phyloP scores from a whole-genome alignment of 176 grass and related monocot species.

The Poa annua region DNA sequence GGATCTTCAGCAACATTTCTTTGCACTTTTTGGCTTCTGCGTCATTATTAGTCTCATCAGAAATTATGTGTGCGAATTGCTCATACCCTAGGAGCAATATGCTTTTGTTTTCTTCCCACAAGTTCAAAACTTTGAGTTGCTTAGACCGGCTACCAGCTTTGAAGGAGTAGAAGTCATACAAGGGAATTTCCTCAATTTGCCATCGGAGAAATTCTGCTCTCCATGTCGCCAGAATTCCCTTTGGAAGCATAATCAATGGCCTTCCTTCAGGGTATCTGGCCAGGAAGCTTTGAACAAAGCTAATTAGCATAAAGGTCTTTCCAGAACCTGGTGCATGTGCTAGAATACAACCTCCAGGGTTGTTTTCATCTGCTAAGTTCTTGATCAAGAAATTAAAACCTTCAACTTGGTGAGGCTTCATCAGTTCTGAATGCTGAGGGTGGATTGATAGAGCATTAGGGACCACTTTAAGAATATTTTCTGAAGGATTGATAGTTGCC shows the following conservation, averaged over 20 bases:
- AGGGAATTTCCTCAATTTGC: constrained; percentile 70
- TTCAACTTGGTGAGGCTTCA: constrained; percentile 85
- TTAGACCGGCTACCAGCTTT: constrained; percentile 64
- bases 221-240: constrained; percentile 79
- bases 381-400: constrained; percentile 83
- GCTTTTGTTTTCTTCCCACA: constrained; percentile 75
- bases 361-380: constrained; percentile 74
- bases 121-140: constrained; percentile 71
- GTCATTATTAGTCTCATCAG: constrained; percentile 38
- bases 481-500: constrained; percentile 34
- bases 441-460: constrained; percentile 49
- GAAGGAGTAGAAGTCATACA: constrained; percentile 77
- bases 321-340: constrained; percentile 92
- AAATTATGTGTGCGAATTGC: constrained; percentile 68
- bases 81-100: constrained; percentile 78
- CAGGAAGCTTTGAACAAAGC: constrained; percentile 85
- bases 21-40: neutral
- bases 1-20: constrained; percentile 67
- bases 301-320: constrained; percentile 88
- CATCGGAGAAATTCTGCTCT: constrained; percentile 76
- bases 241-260: constrained; percentile 83
- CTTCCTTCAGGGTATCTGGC: constrained; percentile 62
- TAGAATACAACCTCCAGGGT: constrained; percentile 86
- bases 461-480: constrained; percentile 34
- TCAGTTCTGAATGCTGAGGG: constrained; percentile 67